Evolutionary conservation across 2,329 filamentous ascomycete genomes (phyloP), one percentile per base, ranked within the genome.

Genomic region (Emergomyces africanus): DNA sequence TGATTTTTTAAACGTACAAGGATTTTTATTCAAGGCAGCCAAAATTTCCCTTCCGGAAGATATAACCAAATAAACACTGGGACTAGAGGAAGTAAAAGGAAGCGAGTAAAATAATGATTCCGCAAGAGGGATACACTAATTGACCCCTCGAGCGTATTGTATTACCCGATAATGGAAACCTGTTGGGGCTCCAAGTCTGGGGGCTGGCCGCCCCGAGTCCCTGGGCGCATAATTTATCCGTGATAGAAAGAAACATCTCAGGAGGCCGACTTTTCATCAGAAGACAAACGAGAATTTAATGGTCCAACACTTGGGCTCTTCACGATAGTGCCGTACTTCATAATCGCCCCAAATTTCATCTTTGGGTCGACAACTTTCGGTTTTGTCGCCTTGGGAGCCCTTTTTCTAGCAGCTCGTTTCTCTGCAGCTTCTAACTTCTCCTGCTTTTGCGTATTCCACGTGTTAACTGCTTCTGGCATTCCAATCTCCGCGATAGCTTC

Each of bases 401-500:
- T 62, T 39, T 72, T 67, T 53, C 70, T 71, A 6, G 67, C 63
- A 2, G 66, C 65, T 10, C 68, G 61, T 61, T 61, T 68, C 61
- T 58, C 64, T 20, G 41, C 57, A 15, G 60, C 61, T 5, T 66
- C 64, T 59, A 72, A 73, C 23, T 68, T 61, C 71, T 70, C 41
- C 68, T 69, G 51, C 51, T 69, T 66, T 28, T 61, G 67, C 25
- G 75, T 77, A 65, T 88, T 81, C 80, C 86, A 91, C 48, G 82
- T 81, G 63, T 85, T 78, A 0, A 88, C 80, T 33, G 81, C 81
- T 1, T 84, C 72, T 3, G 87, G 87, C 58, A 85, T 79, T 0
- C 87, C 87, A 2, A 85, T 69, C 59, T 79, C 82, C 4, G 83
- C 81, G 57, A 88, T 77, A 0, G 80, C 78, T 64, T 86, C 83